These are phyloP conservation scores for Dryas octopetala DNA, from an alignment of 306 rosid species.

Conservation along the genomic window DNA sequence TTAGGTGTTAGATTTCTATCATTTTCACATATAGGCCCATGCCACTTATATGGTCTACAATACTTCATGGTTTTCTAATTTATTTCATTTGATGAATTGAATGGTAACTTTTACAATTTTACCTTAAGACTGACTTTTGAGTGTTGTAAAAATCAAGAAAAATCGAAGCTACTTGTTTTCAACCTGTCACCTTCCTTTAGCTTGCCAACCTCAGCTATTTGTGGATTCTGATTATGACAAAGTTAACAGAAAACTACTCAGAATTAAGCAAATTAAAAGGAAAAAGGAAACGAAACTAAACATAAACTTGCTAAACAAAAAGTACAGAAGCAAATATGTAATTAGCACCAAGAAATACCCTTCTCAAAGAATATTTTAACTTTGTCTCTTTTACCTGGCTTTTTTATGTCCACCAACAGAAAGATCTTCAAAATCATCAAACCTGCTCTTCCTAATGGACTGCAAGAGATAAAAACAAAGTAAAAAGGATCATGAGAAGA, in stretches of 20 bases:
- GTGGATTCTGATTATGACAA: slow-evolving; percentile 13
- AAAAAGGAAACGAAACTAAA: neutral
- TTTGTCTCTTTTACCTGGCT: slow-evolving; percentile 17
- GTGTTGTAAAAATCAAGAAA: neutral
- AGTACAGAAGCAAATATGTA: neutral
- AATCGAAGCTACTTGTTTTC: neutral
- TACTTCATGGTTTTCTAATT: neutral
- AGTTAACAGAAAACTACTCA: neutral
- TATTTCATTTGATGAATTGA: neutral
- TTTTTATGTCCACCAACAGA: slow-evolving; percentile 4
- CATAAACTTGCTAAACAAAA: neutral
- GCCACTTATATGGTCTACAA: too few relatives aligned
- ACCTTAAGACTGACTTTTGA: neutral
- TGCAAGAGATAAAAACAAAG: neutral
- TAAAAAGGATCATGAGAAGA: neutral
- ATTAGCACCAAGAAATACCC: neutral
- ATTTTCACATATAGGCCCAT: neutral
- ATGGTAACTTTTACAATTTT: neutral
- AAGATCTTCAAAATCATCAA: slow-evolving; percentile 22
- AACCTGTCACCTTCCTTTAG: neutral
- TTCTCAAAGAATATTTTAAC: neutral
- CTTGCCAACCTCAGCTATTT: neutral
- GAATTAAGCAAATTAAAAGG: neutral
- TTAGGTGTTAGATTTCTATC: neutral
- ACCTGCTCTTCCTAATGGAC: slow-evolving; percentile 28